Evolutionary conservation across 2,329 filamentous ascomycete genomes (phyloP).

Genomic region (Alternaria sp.): DNA sequence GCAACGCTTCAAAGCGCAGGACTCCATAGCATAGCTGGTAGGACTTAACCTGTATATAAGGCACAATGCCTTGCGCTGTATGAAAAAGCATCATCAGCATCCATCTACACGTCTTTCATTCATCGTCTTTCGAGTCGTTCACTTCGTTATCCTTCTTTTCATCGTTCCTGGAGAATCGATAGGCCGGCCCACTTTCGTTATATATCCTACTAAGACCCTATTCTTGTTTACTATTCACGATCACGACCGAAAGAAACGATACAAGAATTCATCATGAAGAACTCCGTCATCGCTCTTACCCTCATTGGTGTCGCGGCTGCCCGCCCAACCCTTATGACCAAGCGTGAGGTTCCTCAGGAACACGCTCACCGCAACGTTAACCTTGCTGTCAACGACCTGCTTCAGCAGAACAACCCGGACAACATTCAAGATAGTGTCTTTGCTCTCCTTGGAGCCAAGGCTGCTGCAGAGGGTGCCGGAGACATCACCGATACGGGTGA

Average conservation of each 20-base stretch:
- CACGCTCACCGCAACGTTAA: conserved; percentile 64
- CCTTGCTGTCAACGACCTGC: conserved; percentile 53
- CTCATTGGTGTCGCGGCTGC: conserved; percentile 42
- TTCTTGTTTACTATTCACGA: conserved; percentile 3
- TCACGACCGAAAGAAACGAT: conserved; percentile 11
- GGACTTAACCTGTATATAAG: conserved; percentile 39
- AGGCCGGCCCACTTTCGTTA: conserved; percentile 43
- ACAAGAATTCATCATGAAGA: conserved; percentile 42
- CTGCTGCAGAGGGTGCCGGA: conserved; percentile 60
- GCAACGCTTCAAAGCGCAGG: conserved; percentile 17
- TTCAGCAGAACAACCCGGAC: conserved; percentile 59
- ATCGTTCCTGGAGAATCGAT: conserved; percentile 51
- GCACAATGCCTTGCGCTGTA: conserved; percentile 26
- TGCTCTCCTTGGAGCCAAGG: conserved; percentile 61
- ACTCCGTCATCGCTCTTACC: conserved; percentile 40
- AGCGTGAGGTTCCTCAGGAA: conserved; percentile 66
- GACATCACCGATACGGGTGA: conserved; percentile 57
- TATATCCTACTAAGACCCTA: conserved; percentile 19
- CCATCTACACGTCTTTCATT: conserved; percentile 40
- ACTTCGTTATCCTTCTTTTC: conserved; percentile 40
- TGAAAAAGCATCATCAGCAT: conserved; percentile 24
- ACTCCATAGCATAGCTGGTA: conserved; percentile 16
- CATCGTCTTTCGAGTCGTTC: conserved; percentile 25
- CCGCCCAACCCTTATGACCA: conserved; percentile 33
- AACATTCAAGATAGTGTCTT: conserved; percentile 61